phyloP scores from a whole-genome alignment of 2,329 filamentous ascomycete genomes.

The Xylariaceae sp. region DNA sequence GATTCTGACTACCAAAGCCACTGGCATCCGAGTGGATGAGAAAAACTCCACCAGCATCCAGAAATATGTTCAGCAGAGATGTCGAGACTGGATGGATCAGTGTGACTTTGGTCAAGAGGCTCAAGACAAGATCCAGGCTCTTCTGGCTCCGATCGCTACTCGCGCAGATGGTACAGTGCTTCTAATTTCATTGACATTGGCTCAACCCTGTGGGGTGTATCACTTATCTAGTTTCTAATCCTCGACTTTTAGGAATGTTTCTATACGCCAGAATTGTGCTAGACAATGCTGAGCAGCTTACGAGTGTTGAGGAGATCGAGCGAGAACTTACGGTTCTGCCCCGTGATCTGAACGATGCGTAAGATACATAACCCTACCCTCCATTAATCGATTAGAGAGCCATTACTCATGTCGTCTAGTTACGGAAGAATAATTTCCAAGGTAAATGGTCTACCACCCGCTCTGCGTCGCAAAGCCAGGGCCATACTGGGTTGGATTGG shows the following conservation, averaged over 20 bases:
- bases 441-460: conserved; percentile 10
- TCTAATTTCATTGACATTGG: not conserved
- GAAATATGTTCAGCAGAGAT: conserved; percentile 16
- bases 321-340: conserved; percentile 27
- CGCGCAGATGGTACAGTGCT: conserved; percentile 23
- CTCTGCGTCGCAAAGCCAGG: conserved; percentile 7
- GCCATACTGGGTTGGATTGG: conserved; percentile 22
- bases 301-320: conserved; percentile 21
- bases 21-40: conserved; percentile 1
- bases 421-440: conserved; percentile 2
- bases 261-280: conserved; percentile 29
- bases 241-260: conserved; percentile 29
- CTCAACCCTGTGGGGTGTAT: too few species aligned
- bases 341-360: conserved; percentile 29
- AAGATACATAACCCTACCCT: conserved; percentile 7
- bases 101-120: conserved; percentile 13
- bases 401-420: not conserved
- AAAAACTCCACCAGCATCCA: conserved; percentile 22
- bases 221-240: not conserved
- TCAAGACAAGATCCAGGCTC: conserved; percentile 15
- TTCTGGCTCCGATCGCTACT: conserved; percentile 17
- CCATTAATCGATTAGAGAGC: not conserved
- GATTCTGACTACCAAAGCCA: conserved; percentile 8
- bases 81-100: conserved; percentile 12
- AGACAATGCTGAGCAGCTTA: conserved; percentile 16